Percentiles rank a stretch among this genome's conserved stretches.
These are phyloP conservation scores for Colletotrichum somersetense DNA, from an alignment of 2,329 filamentous ascomycete species.

Conservation along the genomic window DNA sequence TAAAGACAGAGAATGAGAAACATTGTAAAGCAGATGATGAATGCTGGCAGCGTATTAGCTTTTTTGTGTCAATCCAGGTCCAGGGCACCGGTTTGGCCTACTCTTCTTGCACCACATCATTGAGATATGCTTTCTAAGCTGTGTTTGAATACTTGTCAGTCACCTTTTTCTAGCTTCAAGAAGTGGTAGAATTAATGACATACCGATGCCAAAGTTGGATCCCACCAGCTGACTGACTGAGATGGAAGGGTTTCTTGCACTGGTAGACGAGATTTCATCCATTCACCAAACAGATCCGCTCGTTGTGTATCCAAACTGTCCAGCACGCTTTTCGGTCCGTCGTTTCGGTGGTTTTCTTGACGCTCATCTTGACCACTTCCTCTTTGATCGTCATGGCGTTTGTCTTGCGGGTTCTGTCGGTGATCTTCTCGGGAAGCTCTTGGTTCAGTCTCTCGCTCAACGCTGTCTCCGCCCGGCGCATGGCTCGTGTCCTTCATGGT, in stretches of 20 bases:
- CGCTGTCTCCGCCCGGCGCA: not conserved
- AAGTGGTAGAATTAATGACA: not conserved
- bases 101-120: conserved; percentile 32
- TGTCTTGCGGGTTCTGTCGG: not conserved
- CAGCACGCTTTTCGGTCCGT: not conserved
- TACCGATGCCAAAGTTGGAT: conserved; percentile 22
- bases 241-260: conserved; percentile 19
- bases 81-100: not conserved
- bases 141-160: not conserved
- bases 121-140: conserved; percentile 27
- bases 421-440: not conserved
- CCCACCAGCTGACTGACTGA: conserved; percentile 35
- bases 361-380: not conserved
- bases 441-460: not conserved
- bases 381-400: not conserved
- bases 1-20: conserved; percentile 27
- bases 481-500: not conserved
- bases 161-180: not conserved
- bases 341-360: not conserved
- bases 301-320: conserved; percentile 10
- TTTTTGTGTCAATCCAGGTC: not conserved
- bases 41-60: not conserved
- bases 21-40: conserved; percentile 21
- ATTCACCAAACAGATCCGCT: conserved; percentile 1
- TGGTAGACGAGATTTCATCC: conserved; percentile 19